phyloP scores from a whole-genome alignment of 768 basidiomycete genomes.

The Lyophyllum atratum region DNA sequence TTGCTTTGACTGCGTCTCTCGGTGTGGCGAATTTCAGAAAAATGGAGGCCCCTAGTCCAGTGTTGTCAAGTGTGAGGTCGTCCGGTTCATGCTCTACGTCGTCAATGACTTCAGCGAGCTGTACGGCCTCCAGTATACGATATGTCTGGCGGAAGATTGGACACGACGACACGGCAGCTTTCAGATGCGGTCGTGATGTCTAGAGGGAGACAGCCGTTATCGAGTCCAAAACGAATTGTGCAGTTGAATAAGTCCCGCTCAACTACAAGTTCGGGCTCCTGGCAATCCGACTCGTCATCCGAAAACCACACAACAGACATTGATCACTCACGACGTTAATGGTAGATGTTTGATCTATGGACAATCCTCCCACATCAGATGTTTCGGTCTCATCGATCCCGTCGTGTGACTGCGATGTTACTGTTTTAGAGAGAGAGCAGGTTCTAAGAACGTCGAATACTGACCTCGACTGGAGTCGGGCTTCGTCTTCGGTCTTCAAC shows the following conservation, averaged over 20 bases:
- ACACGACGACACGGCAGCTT: conserved; percentile 33
- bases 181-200: conserved; percentile 39
- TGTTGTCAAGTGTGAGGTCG: conserved; percentile 20
- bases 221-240: conserved; percentile 32
- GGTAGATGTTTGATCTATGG: not conserved
- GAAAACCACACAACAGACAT: not conserved
- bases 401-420: not conserved
- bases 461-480: not conserved
- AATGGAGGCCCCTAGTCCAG: conserved; percentile 19
- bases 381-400: not conserved
- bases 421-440: not conserved
- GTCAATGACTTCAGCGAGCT: conserved; percentile 33
- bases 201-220: conserved; percentile 28
- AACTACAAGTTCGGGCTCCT: conserved; percentile 10
- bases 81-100: conserved; percentile 23
- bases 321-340: not conserved
- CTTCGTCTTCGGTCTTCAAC: conserved; percentile 9
- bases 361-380: not conserved
- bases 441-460: not conserved
- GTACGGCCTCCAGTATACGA: conserved; percentile 29
- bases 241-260: conserved; percentile 26
- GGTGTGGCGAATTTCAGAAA: conserved; percentile 30
- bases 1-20: conserved; percentile 33
- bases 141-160: conserved; percentile 38
- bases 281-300: not conserved